These are phyloP conservation scores for Fusarium piperis DNA, from an alignment of 2,329 filamentous ascomycete genomes.

Conservation along the genomic window DNA sequence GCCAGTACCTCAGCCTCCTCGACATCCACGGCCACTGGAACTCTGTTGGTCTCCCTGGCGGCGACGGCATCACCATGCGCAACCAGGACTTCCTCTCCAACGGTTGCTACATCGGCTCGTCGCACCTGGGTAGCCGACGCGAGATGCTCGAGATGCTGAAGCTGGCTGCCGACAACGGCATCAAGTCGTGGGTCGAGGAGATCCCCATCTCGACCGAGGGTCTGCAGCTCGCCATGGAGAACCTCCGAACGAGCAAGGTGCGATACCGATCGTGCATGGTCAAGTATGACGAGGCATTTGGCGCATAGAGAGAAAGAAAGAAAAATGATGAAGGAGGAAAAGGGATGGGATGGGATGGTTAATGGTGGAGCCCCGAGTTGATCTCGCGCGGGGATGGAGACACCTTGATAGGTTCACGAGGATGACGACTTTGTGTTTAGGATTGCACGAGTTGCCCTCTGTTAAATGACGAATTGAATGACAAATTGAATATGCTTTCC, in stretches of 20 bases:
- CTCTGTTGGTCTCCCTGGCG: constrained; percentile 82
- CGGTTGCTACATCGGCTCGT: constrained; percentile 76
- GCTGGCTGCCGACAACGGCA: constrained; percentile 73
- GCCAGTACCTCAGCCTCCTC: constrained; percentile 78
- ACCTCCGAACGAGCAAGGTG: constrained; percentile 76
- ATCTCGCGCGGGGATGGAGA: constrained; percentile 17
- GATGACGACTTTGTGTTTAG: constrained; percentile 24
- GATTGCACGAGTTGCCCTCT: not conserved
- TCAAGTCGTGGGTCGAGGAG: constrained; percentile 77
- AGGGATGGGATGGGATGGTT: constrained; percentile 1
- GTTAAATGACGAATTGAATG: constrained; percentile 16
- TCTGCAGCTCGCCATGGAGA: constrained; percentile 73
- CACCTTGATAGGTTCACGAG: constrained; percentile 32
- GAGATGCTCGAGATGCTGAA: constrained; percentile 79
- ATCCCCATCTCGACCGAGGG: constrained; percentile 79
- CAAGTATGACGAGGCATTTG: constrained; percentile 75
- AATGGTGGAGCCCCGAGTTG: constrained; percentile 22
- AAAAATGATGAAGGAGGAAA: constrained; percentile 4
- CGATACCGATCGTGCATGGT: constrained; percentile 81
- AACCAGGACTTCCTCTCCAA: constrained; percentile 80
- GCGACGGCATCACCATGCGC: constrained; percentile 75
- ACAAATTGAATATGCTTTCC: constrained; percentile 14
- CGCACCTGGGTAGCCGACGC: constrained; percentile 74
- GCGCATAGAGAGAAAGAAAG: constrained; percentile 48
- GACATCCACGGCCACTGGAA: constrained; percentile 86